Base-by-base conservation (phyloP, 352 stramenopile genomes). In the Halophytophthora batemanensis region DNA sequence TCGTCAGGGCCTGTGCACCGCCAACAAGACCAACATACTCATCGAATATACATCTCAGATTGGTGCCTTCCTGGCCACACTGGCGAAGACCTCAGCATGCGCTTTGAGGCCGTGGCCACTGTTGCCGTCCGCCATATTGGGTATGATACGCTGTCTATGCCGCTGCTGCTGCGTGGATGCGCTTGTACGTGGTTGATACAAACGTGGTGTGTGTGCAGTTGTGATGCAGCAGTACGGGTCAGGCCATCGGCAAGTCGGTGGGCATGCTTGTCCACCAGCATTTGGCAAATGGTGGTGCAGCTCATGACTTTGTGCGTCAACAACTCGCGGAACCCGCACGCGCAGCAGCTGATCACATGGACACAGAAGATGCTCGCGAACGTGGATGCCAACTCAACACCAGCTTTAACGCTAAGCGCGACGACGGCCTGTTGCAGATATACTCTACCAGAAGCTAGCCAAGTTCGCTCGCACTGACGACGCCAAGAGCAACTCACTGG, bases 1-100 rank as follows among this genome's bases (percentile, higher is more conserved):
- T 99, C 59, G 71, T 98, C 93, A 98, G 63, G 96, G 96, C 18
- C 77, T 98, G 5, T 84, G 87, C 25, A 92, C 93, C 52, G 92
- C 82, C 19, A 83, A 92, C 46, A 95, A 97, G 63, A 71, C 92
- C 1, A 60, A 80, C 29, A 56, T 97, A 35, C 66, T 98, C 47
- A 45, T 91, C 31, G 78, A 90, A 34, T 95, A 83, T 37, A 70
- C 94, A 29, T 76, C 82, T 25, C 81, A 79, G 48, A 93, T 98
- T 53, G 76, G 91, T 22, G 67, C 81, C 46, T 98, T 98, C 60
- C 48, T 98, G n/a, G 73, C 88, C 57, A 87, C 82, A 21, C 42
- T 98, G 22, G 76, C 89, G 31, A 81, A 82, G 91, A 98, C 52
- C 47, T 75, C 34, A 52, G 69, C 19, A 94, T 86, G 61, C 76